phyloP scores from a whole-genome alignment of 805 yeast species.

The Teunomyces panamensis region DNA sequence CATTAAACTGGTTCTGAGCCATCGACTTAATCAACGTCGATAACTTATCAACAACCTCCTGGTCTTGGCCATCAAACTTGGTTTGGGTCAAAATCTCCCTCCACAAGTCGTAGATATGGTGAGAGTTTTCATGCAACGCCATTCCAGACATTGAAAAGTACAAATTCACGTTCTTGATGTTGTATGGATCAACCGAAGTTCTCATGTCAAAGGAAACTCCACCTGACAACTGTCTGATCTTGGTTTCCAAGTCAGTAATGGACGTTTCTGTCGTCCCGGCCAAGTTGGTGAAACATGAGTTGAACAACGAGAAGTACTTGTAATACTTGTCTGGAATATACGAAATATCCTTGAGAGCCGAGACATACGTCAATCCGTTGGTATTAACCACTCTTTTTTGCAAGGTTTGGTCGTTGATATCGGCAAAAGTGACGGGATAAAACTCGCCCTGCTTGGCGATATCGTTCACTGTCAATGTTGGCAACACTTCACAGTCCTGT shows the following conservation, averaged over 20 bases:
- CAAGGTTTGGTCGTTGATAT: constrained; percentile 29
- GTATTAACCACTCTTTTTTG: constrained; percentile 61
- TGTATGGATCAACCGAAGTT: constrained; percentile 52
- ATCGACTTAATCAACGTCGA: constrained; percentile 67
- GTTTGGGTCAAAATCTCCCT: constrained; percentile 66
- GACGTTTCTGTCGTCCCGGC: constrained; percentile 71
- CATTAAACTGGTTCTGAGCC: constrained; percentile 73
- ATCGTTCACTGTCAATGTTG: constrained; percentile 71
- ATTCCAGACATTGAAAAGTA: constrained; percentile 63
- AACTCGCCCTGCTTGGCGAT: constrained; percentile 57
- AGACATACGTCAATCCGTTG: constrained; percentile 77
- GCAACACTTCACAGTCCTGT: constrained; percentile 77
- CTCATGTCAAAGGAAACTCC: constrained; percentile 68
- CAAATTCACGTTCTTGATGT: constrained; percentile 47
- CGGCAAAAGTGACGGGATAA: constrained; percentile 25
- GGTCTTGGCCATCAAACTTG: constrained; percentile 50
- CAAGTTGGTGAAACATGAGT: constrained; percentile 75
- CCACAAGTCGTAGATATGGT: constrained; percentile 63
- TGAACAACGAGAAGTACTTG: constrained; percentile 72
- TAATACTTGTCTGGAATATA: constrained; percentile 59
- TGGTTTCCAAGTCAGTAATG: constrained; percentile 81
- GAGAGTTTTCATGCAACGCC: constrained; percentile 63
- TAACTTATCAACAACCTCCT: constrained; percentile 56
- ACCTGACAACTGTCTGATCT: constrained; percentile 79
- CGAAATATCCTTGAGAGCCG: constrained; percentile 61